Conservation (phyloP, 208 protist genomes). For the Leishmania tropica region DNA sequence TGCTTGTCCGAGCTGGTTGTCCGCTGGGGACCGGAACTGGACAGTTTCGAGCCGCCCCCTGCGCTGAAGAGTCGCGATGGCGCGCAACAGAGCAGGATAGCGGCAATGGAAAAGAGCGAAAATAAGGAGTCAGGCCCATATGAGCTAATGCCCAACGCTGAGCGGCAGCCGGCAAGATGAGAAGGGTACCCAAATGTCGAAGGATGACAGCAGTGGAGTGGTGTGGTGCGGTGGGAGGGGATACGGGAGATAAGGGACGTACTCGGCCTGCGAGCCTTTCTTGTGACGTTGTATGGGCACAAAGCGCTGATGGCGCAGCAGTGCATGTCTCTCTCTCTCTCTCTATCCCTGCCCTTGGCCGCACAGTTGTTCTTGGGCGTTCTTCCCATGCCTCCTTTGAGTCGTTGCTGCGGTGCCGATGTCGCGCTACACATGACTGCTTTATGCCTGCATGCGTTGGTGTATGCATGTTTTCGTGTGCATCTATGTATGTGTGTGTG, state of each 20-base stretch:
- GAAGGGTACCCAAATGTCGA: neutral
- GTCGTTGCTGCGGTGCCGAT: neutral
- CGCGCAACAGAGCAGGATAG: neutral
- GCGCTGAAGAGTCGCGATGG: constrained; percentile 3
- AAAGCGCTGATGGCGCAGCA: neutral
- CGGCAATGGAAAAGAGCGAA: neutral
- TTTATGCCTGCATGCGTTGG: neutral
- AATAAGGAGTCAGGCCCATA: neutral
- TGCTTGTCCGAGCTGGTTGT: constrained; percentile 51
- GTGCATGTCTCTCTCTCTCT: neutral
- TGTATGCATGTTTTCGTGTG: neutral
- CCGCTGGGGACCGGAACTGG: constrained; percentile 65
- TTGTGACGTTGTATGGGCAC: neutral
- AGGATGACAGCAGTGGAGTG: neutral
- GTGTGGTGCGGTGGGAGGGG: too few species aligned
- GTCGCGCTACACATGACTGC: neutral
- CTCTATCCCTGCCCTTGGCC: too few species aligned
- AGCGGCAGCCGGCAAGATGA: constrained; percentile 3
- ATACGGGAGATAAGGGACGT: too few species aligned
- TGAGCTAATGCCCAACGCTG: neutral
- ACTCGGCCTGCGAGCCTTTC: neutral
- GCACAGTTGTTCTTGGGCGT: neutral
- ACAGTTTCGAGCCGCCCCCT: constrained; percentile 31
- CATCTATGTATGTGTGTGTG: neutral
- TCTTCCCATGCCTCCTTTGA: neutral